Evolutionary conservation across 768 basidiomycete species (phyloP), one percentile per base, ranked within the genome.

Genomic region (Naganishia vaughanmartiniae): DNA sequence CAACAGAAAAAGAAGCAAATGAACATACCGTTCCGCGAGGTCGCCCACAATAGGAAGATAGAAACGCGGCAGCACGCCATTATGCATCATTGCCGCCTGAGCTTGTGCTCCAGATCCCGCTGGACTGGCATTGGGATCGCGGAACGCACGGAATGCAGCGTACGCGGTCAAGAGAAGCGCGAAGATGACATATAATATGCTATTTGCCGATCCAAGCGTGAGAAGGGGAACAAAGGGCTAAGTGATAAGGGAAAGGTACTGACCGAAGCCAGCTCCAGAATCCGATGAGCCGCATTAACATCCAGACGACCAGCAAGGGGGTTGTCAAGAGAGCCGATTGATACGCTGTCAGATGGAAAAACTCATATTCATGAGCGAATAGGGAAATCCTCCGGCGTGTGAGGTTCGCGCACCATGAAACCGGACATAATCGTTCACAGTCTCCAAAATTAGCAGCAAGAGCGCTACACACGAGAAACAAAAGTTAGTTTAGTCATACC

Each of bases 261-360:
- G 54, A 70, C 70, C 72, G 54, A 11, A 90, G 76, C 84, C 87
- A 86, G 4, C 82, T 73, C 5, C 87, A 85, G 72, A 88, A 84
- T 45, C 83, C 84, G 30, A 89, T 76, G 26, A 87, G 84, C 42
- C 84, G 82, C 73, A 89, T 74, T 70, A 90, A 83, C 68, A 81
- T 75, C 66, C 87, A 83, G 39, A 88, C 71, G 30, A 87, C 56
- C 39, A 89, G 75, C 12, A 90, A 79, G 7, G 90, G 89, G 0
- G 87, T 86, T 5, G 87, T 87, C 53, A 90, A 79, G 15, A 92
- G 83, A 4, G 89, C 89, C 14, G 89, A 89, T 81, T 91, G 90
- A 76, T 91, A 91, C 34, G 89, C 90, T 92, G 76, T 28, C 30
- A 10, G 24, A 4, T 39, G 2, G 21, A 26, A 54, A 34, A n/a